phyloP scores from a whole-genome alignment of 148 eudicot species.

The Rhododendron williamsianum region DNA sequence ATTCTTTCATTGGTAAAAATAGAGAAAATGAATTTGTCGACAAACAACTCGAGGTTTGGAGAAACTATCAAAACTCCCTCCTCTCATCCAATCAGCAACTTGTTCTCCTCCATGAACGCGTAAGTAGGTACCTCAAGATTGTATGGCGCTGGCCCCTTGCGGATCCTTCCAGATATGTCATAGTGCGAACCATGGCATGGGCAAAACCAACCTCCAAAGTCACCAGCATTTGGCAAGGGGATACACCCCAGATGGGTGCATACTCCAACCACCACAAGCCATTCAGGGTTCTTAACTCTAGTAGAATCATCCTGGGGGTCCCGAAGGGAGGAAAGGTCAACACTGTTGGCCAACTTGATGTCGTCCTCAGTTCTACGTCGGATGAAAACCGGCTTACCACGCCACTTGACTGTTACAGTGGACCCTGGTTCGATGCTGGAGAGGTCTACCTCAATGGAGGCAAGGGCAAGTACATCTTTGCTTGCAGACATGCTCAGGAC shows the following conservation, averaged over 20 bases:
- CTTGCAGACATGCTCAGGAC: conserved; percentile 35
- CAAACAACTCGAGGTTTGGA: not conserved
- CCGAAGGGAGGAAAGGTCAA: conserved; percentile 19
- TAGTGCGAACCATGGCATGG: conserved; percentile 32
- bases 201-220: conserved; percentile 35
- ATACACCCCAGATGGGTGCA: conserved; percentile 32
- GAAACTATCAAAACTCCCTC: not conserved
- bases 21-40: not conserved
- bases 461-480: conserved; percentile 31
- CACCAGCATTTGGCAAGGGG: conserved; percentile 32
- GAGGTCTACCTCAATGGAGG: conserved; percentile 28
- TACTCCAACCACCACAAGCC: conserved; percentile 30
- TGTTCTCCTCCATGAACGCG: conserved; percentile 25
- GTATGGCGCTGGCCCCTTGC: conserved; percentile 31
- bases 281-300: conserved; percentile 29
- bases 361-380: conserved; percentile 30
- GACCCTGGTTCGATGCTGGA: conserved; percentile 29
- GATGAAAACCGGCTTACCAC: conserved; percentile 31
- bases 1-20: not conserved
- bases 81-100: conserved; percentile 25
- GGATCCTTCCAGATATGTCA: conserved; percentile 30
- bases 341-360: conserved; percentile 27
- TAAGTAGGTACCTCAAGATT: conserved; percentile 36
- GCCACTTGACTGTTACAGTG: conserved; percentile 28
- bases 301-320: conserved; percentile 29